phyloP scores from a whole-genome alignment of 345 rosid genomes.

The Sisymbrium irio region DNA sequence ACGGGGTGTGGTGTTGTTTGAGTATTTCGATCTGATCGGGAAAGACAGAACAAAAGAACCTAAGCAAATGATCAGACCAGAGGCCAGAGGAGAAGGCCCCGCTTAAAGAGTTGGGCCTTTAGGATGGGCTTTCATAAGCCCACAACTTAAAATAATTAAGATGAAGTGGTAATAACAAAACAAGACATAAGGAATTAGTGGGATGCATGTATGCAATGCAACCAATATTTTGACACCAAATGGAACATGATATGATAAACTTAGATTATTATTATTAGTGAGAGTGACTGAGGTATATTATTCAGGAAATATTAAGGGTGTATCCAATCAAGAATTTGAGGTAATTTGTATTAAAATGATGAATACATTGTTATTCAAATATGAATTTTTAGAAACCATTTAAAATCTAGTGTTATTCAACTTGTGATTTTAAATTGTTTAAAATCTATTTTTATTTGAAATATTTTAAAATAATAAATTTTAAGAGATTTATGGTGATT shows the following conservation, averaged over 20 bases:
- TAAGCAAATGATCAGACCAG: background rate
- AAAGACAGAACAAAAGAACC: background rate
- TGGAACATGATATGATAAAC: no score
- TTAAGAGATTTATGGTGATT: no score
- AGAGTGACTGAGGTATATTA: background rate
- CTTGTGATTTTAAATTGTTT: no score
- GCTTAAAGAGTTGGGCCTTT: conserved; percentile 1
- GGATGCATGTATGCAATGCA: no score
- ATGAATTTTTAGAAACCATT: no score
- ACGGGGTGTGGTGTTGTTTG: background rate
- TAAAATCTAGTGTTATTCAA: no score
- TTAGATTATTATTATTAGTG: background rate
- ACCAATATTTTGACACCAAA: background rate
- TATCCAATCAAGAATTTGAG: no score
- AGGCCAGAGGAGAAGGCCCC: background rate
- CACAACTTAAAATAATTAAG: background rate
- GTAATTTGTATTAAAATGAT: no score
- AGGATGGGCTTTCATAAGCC: background rate
- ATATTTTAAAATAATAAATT: no score
- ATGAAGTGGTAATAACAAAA: background rate
- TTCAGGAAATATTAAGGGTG: background rate
- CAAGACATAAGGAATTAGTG: no score
- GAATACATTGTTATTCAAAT: no score
- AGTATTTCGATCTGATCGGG: conserved; percentile 11
- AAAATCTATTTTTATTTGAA: no score